Evolutionary conservation across 2,329 filamentous ascomycete species (phyloP), one percentile per base, ranked within the genome.

Genomic region (Penicillium sp.): DNA sequence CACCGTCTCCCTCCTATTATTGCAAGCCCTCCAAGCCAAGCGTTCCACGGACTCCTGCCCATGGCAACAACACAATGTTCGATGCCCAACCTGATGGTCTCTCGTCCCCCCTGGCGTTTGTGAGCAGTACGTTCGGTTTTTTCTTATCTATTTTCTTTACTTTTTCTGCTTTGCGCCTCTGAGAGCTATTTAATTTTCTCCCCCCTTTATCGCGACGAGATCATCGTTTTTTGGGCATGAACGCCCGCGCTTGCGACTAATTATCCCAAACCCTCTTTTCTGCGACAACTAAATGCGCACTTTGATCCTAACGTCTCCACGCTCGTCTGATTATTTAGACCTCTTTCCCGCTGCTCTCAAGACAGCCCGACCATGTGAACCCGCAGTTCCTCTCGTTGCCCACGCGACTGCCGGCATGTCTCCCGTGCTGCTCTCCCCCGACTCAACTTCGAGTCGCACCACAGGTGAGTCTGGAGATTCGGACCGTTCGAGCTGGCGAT

Each of bases 51-150:
- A 26, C 26, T 31, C 13, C 45, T 66, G 70, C 67, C 71, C 70
- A 74, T 72, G 72, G 72, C 73, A 76, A 77, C 73, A 76, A 77
- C 70, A 79, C 76, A 69, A 79, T 79, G 77, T 73, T 76, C 71
- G 73, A 75, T 75, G 70, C 72, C 68, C 75, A 76, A 70, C 69
- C 71, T 66, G 70, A 71, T 68, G 75, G 69, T 75, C 69, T 66
- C 69, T 70, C 74, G 63, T 75, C 71, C 56, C 67, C 69, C 68
- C 66, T 74, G 71, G 71, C 72, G 62, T 67, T 75, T 67, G 68
- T 72, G 64, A 76, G 71, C 63, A 75, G 77, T 79, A 75, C 63
- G 75, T 76, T 61, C 50, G 29, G 52, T 58, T 52, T 53, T 48
- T 57, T 54, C 49, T 56, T 62, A 62, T 56, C 53, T 38, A 63